These are phyloP conservation scores for Straminergon stramineum DNA, from an alignment of 225 moss, liverwort and hornwort species.

Conservation along the genomic window DNA sequence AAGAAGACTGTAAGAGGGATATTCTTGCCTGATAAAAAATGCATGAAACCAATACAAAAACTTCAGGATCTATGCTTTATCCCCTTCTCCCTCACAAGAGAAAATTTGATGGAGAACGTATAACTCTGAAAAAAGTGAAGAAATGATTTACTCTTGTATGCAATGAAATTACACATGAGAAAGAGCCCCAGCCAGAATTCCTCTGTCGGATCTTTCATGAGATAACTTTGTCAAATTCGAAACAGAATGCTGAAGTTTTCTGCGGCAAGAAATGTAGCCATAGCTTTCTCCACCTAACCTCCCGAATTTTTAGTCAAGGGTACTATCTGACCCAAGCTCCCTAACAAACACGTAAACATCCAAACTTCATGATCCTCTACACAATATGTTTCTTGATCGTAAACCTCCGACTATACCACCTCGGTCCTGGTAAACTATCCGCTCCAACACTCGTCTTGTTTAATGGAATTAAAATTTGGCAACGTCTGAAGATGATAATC, in stretches of 20 bases:
- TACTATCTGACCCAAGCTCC: background rate
- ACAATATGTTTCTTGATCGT: background rate
- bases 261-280: background rate
- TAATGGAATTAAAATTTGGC: background rate
- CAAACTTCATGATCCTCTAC: conserved; percentile 2
- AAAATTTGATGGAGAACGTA: background rate
- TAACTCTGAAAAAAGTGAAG: background rate
- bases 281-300: background rate
- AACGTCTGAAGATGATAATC: background rate
- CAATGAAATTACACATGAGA: background rate
- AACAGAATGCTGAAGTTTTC: background rate
- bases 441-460: background rate
- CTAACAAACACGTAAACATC: background rate
- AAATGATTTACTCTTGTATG: background rate
- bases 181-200: background rate
- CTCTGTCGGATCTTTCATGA: background rate
- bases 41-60: background rate
- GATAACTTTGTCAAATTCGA: background rate
- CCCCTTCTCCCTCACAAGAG: background rate
- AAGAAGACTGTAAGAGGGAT: background rate
- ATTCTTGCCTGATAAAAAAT: background rate
- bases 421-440: background rate
- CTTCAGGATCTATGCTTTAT: background rate
- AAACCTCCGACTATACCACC: conserved; percentile 6
- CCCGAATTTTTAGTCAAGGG: background rate